Evolutionary conservation across 371 early-diverging fungal species (phyloP), one percentile per base, ranked within the genome.

Genomic region (Nosema bombycis): DNA sequence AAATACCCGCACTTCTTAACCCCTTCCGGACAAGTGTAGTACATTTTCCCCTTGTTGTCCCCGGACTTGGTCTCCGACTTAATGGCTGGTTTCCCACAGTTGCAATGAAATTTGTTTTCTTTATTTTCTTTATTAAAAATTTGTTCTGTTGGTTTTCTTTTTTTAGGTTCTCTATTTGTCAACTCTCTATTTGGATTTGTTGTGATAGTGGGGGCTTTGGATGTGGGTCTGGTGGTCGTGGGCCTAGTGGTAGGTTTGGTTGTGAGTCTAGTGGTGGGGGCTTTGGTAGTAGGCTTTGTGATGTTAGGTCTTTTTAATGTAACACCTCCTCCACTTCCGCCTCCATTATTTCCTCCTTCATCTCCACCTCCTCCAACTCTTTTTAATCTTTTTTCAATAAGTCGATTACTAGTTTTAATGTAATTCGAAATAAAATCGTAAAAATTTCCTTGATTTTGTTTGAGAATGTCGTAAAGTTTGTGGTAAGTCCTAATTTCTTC

Each of bases 361-460:
- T 24, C 61, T 15, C 34, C 56, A 46, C 10, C 33, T 38, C 12
- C 33, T 23, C 32, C 58, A 38, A 1, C 24, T 21, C 33, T 26
- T n/a, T 26, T 4, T 3, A 1, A 60, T 28, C 23, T 58, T n/a
- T 56, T 46, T 3, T 26, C 36, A 4, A 4, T 63, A 32, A 33
- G 0, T 26, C 32, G 55, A 1, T 63, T 55, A 32, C 21, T 36
- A 23, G 18, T 26, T 21, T 60, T 66, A 62, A 69, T 78, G 21
- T 73, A 76, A 54, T 75, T 70, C 4, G 24, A 58, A 26, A 82
- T 46, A n/a, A 69, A 75, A 26, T 69, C 60, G 33, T 90, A 89
- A 0, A 96, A 95, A 71, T 92, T 91, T 14, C 66, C 32, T 23
- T 79, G 56, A 89, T 90, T 62, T n/a, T 73, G 58, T 92, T 86